Base-by-base conservation (phyloP, 805 yeast species). In the Lachancea quebecensis region DNA sequence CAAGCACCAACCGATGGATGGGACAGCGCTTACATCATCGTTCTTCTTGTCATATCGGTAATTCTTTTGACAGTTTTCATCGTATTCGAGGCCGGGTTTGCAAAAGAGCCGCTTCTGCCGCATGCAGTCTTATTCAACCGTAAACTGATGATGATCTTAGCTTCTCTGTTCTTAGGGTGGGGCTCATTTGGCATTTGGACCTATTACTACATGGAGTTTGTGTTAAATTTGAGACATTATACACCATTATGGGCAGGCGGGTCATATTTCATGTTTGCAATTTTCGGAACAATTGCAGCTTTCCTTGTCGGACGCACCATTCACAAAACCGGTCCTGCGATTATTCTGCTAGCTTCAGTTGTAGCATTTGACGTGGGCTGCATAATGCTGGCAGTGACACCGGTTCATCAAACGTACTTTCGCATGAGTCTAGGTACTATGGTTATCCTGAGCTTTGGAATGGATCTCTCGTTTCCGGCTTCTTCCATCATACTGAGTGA, bases 391-490 rank as follows among this genome's bases (percentile, higher is more conserved):
- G 72, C 81, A 1, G 67, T 76, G 0, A 70, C 78, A 41, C 88
- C 89, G 0, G 73, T 74, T 1, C 53, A 74, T 42, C 85, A 83
- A 57, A 67, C 75, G 0, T 85, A 73, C 57, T 85, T 78, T 74
- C 68, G 72, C 7, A 71, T 78, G 56, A 61, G 76, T 2, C 71
- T 85, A 55, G 79, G 82, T 2, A 72, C 75, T 28, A 68, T 75
- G 70, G 52, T 79, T 14, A 63, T 84, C 5, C 64, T 78, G 4
- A 74, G 81, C 11, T 81, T 80, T 70, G 95, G 88, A 2, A 82
- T 85, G 89, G 91, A 85, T 59, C 66, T 81, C 59, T 78, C 85
- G 25, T 85, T 83, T 60, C 91, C 93, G 0, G 81, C 90, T 1
- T 80, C 85, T 0, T 77, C 88, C 0, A 70, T 84, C 40, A 72